phyloP scores from a whole-genome alignment of 106 monocot species.

The Platanthera zijinensis region DNA sequence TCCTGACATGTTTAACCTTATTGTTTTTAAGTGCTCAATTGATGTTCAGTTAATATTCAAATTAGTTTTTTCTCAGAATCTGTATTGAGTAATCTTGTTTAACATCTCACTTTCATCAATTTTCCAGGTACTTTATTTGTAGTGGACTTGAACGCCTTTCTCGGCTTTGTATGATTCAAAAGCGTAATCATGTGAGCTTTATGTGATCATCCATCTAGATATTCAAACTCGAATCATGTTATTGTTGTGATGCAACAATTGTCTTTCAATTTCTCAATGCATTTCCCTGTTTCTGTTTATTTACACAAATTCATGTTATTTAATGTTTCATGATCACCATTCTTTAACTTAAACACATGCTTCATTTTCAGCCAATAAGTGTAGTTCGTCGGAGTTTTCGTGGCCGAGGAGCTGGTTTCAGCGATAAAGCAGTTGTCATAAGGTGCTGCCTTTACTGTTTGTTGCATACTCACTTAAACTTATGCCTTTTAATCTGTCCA shows the following conservation, averaged over 20 bases:
- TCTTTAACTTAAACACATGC: not conserved
- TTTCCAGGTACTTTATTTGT: constrained; percentile 77
- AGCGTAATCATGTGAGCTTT: constrained; percentile 75
- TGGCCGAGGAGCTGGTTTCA: constrained; percentile 70
- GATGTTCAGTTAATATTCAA: not conserved
- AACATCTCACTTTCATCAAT: not conserved
- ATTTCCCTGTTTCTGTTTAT: not conserved
- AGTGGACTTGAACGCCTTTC: constrained; percentile 79
- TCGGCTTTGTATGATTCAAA: constrained; percentile 68
- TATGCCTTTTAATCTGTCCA: not conserved
- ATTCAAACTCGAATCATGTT: not conserved
- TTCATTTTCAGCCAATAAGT: constrained; percentile 55
- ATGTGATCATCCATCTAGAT: not conserved
- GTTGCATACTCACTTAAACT: not conserved
- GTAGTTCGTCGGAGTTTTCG: constrained; percentile 50
- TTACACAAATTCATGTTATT: not conserved
- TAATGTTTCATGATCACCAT: not conserved
- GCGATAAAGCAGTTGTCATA: constrained; percentile 78
- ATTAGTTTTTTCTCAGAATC: not conserved
- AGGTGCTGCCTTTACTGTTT: constrained; percentile 37
- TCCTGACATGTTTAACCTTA: not conserved
- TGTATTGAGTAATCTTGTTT: not conserved
- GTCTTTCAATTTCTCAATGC: not conserved
- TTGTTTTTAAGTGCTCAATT: not conserved
- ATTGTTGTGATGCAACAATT: not conserved